Base-by-base conservation (phyloP, 768 basidiomycete species). In the Tylopilus vinaceipallidus region DNA sequence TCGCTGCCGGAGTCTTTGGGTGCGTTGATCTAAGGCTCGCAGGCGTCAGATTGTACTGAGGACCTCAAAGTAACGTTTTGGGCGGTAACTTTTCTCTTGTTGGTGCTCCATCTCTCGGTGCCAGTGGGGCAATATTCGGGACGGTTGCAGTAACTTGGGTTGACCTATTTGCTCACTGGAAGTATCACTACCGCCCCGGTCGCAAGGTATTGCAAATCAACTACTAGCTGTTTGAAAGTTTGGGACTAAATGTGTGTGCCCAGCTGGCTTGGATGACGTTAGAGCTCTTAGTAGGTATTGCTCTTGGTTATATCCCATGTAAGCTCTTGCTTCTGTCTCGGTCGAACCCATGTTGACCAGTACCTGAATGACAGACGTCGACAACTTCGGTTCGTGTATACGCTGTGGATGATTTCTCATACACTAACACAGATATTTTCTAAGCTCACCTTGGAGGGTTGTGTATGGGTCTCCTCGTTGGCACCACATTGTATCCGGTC, bases 41-140 rank as follows among this genome's bases (percentile, higher is more conserved):
- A 38, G 8, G n/a, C 26, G 41, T 50, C 20, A 10, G 16, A 32
- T 30, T 16, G 6, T 36, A 33, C 53, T 58, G 23, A 57, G 24
- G 13, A 39, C 16, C 26, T 22, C 12, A 3, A 59, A 88, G 88
- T 30, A 92, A 92, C 57, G 79, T 93, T 22, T 75, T 98, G 23
- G 95, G 95, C 20, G 93, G 92, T 2, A 98, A 97, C 69, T 98
- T 98, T 63, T 77, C 91, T 3, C 72, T 95, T 12, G 87, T 94
- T 4, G 95, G 93, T 8, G 71, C 86, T 17, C 94, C 95, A 0
- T 92, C 90, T 12, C 78, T 93, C 11, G 95, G 95, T 37, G 97
- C 95, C 2, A 90, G 86, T 56, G 95, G 95, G 6, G 92, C 95
- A 1, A 88, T 98, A 47, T 94, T 95, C 49, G 92, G 91, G 14